Conservation (phyloP, 495 filamentous ascomycete genomes). For the Tuber indicum region DNA sequence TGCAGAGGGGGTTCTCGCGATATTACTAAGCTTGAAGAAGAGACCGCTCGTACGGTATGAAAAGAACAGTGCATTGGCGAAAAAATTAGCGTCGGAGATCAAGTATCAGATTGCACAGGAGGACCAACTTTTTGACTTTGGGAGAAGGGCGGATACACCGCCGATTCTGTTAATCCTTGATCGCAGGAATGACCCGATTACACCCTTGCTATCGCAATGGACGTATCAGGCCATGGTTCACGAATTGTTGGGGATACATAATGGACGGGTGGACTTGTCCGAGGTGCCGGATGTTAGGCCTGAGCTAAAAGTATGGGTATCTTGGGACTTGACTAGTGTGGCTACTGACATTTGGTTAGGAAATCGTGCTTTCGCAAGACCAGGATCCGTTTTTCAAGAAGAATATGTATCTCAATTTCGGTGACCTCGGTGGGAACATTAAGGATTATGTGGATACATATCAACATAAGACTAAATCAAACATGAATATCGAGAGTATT, state of each 20-base stretch:
- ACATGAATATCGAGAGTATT: slow-evolving; percentile 91
- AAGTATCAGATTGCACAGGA: slow-evolving; percentile 85
- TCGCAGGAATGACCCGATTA: slow-evolving; percentile 89
- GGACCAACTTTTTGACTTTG: slow-evolving; percentile 93
- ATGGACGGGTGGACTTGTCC: slow-evolving; percentile 81
- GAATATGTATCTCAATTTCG: slow-evolving; percentile 99
- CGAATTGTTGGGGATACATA: slow-evolving; percentile 85
- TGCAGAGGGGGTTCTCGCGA: slow-evolving; percentile 76
- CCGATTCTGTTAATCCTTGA: slow-evolving; percentile 88
- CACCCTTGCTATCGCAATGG: slow-evolving; percentile 94
- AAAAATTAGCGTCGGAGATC: slow-evolving; percentile 79
- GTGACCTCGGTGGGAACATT: slow-evolving; percentile 92
- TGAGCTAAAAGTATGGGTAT: slow-evolving; percentile 57
- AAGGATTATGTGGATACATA: slow-evolving; percentile 99
- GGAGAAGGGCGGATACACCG: slow-evolving; percentile 81
- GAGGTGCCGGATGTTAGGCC: slow-evolving; percentile 81
- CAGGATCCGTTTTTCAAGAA: slow-evolving; percentile 99
- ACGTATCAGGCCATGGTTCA: slow-evolving; percentile 99
- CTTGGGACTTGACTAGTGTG: neutral
- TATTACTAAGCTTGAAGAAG: slow-evolving; percentile 84
- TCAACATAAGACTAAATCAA: slow-evolving; percentile 87
- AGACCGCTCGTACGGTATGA: slow-evolving; percentile 91
- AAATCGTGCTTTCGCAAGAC: slow-evolving; percentile 93
- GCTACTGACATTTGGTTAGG: slow-evolving; percentile 43
- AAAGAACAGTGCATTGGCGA: slow-evolving; percentile 81